phyloP scores from a whole-genome alignment of 768 basidiomycete species.

The Coprinopsis sp. region DNA sequence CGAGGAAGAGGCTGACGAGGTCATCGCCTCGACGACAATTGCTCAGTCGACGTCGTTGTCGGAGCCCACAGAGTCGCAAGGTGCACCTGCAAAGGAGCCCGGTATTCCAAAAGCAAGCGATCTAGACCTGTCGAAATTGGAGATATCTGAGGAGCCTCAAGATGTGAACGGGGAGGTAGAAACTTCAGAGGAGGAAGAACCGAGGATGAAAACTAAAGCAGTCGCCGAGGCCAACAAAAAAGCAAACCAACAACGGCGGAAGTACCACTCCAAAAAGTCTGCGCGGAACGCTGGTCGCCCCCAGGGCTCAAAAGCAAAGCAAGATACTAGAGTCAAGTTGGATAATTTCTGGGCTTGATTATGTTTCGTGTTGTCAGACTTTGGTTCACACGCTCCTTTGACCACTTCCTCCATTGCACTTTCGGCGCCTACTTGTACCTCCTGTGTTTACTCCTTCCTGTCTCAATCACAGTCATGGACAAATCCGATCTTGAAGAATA shows the following conservation, averaged over 20 bases:
- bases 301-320: conserved; percentile 83
- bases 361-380: conserved; percentile 29
- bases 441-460: conserved; percentile 4
- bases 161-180: conserved; percentile 33
- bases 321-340: conserved; percentile 60
- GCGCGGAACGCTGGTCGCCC: conserved; percentile 59
- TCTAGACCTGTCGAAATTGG: too few species aligned
- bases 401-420: not conserved
- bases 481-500: conserved; percentile 83
- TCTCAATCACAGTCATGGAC: conserved; percentile 37
- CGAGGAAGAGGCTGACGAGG: conserved; percentile 15
- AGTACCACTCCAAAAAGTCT: conserved; percentile 74
- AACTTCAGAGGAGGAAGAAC: not conserved
- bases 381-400: conserved; percentile 11
- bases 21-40: too few species aligned
- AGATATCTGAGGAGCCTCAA: conserved; percentile 26
- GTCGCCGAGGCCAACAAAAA: conserved; percentile 60
- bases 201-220: conserved; percentile 43
- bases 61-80: too few species aligned
- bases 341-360: conserved; percentile 49
- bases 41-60: too few species aligned
- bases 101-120: too few species aligned
- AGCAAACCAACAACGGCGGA: conserved; percentile 60
- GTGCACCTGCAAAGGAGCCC: too few species aligned
- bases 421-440: conserved; percentile 3